Percentiles rank a stretch among this genome's conserved stretches.
phyloP scores from a whole-genome alignment of 306 rosid species.

The Malus fusca region DNA sequence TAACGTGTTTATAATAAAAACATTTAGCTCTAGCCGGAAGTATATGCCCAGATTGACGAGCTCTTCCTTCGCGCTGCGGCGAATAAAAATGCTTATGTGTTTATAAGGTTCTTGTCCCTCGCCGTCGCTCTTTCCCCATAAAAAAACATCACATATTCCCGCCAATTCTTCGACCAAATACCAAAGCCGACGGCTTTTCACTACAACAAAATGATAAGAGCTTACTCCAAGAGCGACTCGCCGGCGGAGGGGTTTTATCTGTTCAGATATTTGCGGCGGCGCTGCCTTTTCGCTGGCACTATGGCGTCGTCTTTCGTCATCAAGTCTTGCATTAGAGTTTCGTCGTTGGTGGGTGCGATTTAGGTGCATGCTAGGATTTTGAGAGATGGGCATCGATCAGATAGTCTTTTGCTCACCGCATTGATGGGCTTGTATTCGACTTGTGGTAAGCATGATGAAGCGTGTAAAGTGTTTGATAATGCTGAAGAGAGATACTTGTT shows the following conservation, averaged over 20 bases:
- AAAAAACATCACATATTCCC: constrained; percentile 44
- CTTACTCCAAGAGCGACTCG: constrained; percentile 41
- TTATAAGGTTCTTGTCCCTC: constrained; percentile 39
- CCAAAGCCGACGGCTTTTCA: constrained; percentile 34
- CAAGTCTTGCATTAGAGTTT: constrained; percentile 47
- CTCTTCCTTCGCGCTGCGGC: no score
- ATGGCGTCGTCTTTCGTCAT: constrained; percentile 52
- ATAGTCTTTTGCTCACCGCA: constrained; percentile 54
- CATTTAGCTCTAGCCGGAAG: no score
- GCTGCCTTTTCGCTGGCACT: constrained; percentile 40
- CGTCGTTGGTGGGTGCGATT: constrained; percentile 39
- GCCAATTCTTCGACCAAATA: constrained; percentile 41
- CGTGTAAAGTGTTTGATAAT: constrained; percentile 69
- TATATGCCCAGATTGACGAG: no score
- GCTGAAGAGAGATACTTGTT: constrained; percentile 47
- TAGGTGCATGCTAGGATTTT: constrained; percentile 64
- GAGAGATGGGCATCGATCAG: constrained; percentile 61
- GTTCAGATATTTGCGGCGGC: constrained; percentile 45
- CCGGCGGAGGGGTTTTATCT: constrained; percentile 49
- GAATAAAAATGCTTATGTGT: no score
- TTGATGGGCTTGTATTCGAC: constrained; percentile 63
- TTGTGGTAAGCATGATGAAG: constrained; percentile 40
- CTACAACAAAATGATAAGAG: constrained; percentile 64
- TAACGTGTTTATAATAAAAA: no score
- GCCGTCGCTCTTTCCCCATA: constrained; percentile 41